A percentile compares a stretch with the other conserved stretches of the same genome.
phyloP scores from a whole-genome alignment of 164 flowering plant species.

The Amborella trichopoda region DNA sequence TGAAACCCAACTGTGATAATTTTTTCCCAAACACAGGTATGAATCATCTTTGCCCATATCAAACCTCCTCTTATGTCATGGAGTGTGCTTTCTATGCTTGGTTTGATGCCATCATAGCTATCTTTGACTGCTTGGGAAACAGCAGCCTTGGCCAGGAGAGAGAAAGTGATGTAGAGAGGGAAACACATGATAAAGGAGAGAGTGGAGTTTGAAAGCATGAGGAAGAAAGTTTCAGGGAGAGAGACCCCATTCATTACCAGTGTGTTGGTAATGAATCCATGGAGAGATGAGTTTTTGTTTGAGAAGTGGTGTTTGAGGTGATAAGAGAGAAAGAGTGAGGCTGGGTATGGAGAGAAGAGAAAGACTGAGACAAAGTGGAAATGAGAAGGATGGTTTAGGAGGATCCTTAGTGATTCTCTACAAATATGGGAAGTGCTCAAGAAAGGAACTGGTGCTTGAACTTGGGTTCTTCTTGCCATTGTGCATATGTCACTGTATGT shows the following conservation, averaged over 20 bases:
- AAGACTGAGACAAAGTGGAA: constrained; percentile 28
- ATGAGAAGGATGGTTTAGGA: constrained; percentile 22
- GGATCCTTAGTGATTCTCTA: constrained; percentile 25
- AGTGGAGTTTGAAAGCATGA: constrained; percentile 18
- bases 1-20: constrained; percentile 14
- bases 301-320: constrained; percentile 21
- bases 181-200: constrained; percentile 19
- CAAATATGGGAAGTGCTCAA: constrained; percentile 18
- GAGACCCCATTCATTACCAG: constrained; percentile 8
- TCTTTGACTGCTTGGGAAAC: constrained; percentile 25
- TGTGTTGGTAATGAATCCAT: constrained; percentile 6
- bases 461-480: constrained; percentile 21
- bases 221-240: constrained; percentile 7
- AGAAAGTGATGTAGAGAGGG: constrained; percentile 26
- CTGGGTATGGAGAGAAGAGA: constrained; percentile 26
- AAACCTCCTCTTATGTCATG: constrained; percentile 20
- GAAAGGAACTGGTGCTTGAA: constrained; percentile 16
- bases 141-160: constrained; percentile 28
- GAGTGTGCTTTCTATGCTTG: constrained; percentile 15
- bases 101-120: constrained; percentile 21
- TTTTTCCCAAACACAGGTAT: constrained; percentile 22
- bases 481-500: too few species aligned
- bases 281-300: constrained; percentile 10
- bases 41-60: constrained; percentile 28
- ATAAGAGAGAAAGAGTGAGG: constrained; percentile 24